phyloP scores from a whole-genome alignment of 176 grass and related monocot genomes.

The Chrysopogon serrulatus region DNA sequence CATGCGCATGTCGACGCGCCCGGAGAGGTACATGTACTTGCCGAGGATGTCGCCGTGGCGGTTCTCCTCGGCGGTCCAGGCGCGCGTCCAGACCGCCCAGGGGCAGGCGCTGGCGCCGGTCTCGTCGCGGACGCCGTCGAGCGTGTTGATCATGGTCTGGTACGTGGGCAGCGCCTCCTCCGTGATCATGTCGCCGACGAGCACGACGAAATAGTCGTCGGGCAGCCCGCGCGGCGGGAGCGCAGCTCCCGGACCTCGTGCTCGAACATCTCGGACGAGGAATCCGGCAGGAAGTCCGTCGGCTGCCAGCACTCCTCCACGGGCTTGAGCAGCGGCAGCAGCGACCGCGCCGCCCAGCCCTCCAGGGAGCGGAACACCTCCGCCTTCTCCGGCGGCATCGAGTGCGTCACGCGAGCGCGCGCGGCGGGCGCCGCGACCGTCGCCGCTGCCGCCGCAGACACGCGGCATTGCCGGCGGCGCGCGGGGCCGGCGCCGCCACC shows the following conservation, averaged over 20 bases:
- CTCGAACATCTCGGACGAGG: constrained; percentile 58
- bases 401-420: constrained; percentile 51
- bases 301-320: constrained; percentile 87
- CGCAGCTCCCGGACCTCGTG: constrained; percentile 57
- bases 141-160: constrained; percentile 99
- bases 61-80: constrained; percentile 96
- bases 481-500: neutral
- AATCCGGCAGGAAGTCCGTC: constrained; percentile 75
- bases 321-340: constrained; percentile 85
- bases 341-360: constrained; percentile 52
- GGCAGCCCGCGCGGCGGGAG: constrained; percentile 50
- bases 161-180: constrained; percentile 97
- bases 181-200: constrained; percentile 90
- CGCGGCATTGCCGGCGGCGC: constrained; percentile 28
- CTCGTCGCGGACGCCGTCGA: constrained; percentile 89
- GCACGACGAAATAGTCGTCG: constrained; percentile 78
- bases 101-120: constrained; percentile 82
- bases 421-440: neutral
- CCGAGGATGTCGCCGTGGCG: constrained; percentile 79
- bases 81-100: constrained; percentile 88
- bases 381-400: constrained; percentile 87
- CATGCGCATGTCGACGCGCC: constrained; percentile 85
- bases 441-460: constrained; percentile 1
- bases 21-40: constrained; percentile 91
- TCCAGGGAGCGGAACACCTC: constrained; percentile 81